Conservation (phyloP, 176 grass and related monocot genomes). For the Secale cereale region DNA sequence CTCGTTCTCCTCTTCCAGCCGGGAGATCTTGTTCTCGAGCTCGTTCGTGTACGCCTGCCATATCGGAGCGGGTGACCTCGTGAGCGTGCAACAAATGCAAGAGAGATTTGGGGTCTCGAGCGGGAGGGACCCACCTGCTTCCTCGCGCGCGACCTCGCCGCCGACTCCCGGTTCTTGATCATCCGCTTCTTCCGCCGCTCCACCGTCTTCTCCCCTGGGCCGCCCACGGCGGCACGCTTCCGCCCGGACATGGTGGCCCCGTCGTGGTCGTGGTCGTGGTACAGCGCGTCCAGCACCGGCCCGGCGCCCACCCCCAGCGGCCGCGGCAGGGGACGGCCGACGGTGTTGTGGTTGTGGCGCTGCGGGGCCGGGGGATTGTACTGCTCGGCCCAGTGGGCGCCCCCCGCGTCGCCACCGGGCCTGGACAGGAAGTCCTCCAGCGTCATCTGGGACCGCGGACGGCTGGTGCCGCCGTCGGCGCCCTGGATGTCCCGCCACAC, state of each 20-base stretch:
- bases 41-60: constrained; percentile 85
- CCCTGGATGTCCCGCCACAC: constrained; percentile 82
- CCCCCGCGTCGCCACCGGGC: constrained; percentile 19
- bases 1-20: constrained; percentile 75
- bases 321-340: constrained; percentile 47
- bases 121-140: constrained; percentile 48
- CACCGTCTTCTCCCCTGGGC: constrained; percentile 28
- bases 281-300: constrained; percentile 61
- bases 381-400: constrained; percentile 20
- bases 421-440: constrained; percentile 77
- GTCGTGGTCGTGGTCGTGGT: constrained; percentile 28
- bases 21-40: constrained; percentile 77
- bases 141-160: constrained; percentile 81
- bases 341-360: neutral
- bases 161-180: constrained; percentile 97
- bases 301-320: constrained; percentile 37
- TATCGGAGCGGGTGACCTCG: neutral
- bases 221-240: constrained; percentile 26
- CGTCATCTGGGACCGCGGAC: constrained; percentile 61
- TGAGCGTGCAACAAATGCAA: neutral
- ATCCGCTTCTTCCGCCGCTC: constrained; percentile 92
- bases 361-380: neutral
- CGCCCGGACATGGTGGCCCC: neutral
- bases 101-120: neutral
- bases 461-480: neutral